A percentile compares a stretch with the other conserved stretches of the same genome.
Conservation (phyloP, 768 basidiomycete species). For the Termitomyces sp. region DNA sequence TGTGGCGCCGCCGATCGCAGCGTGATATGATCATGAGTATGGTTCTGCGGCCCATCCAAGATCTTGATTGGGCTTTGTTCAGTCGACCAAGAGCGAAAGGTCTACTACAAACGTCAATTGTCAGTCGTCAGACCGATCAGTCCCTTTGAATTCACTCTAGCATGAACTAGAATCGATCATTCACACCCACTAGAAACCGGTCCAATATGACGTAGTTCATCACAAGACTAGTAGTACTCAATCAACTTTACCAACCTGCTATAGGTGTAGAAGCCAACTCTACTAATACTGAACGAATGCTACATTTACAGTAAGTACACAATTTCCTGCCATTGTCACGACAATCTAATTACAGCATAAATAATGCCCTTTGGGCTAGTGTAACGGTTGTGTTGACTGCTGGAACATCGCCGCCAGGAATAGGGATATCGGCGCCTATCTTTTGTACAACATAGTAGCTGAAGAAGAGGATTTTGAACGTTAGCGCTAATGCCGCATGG, state of each 20-base stretch:
- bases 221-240: background rate
- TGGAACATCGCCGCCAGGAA: slow-evolving; percentile 38
- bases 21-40: no score
- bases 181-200: no score
- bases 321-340: background rate
- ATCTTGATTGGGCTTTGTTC: no score
- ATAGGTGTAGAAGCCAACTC: background rate
- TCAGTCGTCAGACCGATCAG: no score
- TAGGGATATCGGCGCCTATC: slow-evolving; percentile 37
- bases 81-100: no score
- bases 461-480: slow-evolving; percentile 79
- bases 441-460: slow-evolving; percentile 47
- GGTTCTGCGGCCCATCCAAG: no score
- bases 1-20: no score
- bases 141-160: no score
- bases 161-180: no score
- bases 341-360: slow-evolving; percentile 2
- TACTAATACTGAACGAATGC: background rate
- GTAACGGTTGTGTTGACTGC: slow-evolving; percentile 24
- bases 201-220: no score
- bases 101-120: no score
- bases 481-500: slow-evolving; percentile 78
- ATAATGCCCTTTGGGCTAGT: slow-evolving; percentile 13
- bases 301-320: slow-evolving; percentile 2
- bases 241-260: background rate